Conservation (phyloP, 2,329 filamentous ascomycete species). For the Ascochyta koolunga region DNA sequence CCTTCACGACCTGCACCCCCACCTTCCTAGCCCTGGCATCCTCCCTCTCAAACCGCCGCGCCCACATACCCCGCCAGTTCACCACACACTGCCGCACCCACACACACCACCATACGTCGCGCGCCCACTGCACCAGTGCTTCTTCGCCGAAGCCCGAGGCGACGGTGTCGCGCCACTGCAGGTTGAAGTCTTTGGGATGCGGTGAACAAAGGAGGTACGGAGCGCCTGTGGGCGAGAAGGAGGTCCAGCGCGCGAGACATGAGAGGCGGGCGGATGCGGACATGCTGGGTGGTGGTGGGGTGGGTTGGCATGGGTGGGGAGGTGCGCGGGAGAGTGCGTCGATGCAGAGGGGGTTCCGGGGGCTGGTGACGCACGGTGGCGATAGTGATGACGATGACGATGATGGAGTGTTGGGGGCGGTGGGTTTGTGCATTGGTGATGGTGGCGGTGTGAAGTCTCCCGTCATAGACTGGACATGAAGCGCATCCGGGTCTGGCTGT, state of each 20-base stretch:
- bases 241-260: slow-evolving; percentile 38
- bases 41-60: slow-evolving; percentile 29
- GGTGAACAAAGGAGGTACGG: slow-evolving; percentile 22
- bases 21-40: slow-evolving; percentile 10
- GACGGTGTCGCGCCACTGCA: slow-evolving; percentile 27
- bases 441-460: slow-evolving; percentile 10
- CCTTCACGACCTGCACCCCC: not conserved
- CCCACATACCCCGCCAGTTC: slow-evolving; percentile 36
- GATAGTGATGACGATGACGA: not conserved
- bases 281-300: slow-evolving; percentile 29
- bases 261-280: slow-evolving; percentile 28
- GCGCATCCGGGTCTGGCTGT: not conserved
- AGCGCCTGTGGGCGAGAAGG: slow-evolving; percentile 21
- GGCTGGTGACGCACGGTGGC: not conserved
- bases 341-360: slow-evolving; percentile 15
- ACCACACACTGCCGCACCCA: slow-evolving; percentile 31
- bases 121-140: slow-evolving; percentile 23
- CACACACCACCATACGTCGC: slow-evolving; percentile 31
- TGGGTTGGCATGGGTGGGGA: slow-evolving; percentile 12
- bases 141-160: slow-evolving; percentile 19
- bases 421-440: slow-evolving; percentile 1
- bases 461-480: not conserved
- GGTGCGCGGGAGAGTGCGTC: slow-evolving; percentile 21
- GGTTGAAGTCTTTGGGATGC: slow-evolving; percentile 28
- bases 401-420: not conserved